Conservation (phyloP, 192 early-diverging fungal species). For the Umbelopsis sp. region DNA sequence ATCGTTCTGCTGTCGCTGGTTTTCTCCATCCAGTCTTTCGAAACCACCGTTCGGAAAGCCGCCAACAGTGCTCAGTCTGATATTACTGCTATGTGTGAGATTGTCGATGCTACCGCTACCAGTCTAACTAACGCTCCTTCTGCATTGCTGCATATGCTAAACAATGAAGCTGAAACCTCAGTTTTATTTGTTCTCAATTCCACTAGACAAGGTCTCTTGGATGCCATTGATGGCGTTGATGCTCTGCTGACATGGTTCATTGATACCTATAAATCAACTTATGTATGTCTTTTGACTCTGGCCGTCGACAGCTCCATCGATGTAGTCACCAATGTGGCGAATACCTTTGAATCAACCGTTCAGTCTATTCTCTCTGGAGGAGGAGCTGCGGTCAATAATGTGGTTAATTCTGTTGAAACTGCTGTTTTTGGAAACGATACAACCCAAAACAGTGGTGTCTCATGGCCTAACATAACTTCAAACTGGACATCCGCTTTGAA, state of each 20-base stretch:
- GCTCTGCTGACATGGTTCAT: constrained; percentile 22
- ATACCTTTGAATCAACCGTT: constrained; percentile 27
- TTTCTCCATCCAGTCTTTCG: background rate
- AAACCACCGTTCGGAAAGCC: background rate
- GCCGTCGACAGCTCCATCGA: constrained; percentile 25
- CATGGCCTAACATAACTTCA: constrained; percentile 15
- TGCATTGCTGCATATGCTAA: constrained; percentile 1
- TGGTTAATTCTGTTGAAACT: background rate
- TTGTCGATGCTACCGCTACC: background rate
- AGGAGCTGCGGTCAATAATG: background rate
- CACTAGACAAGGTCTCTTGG: constrained; percentile 18
- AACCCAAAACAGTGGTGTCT: background rate
- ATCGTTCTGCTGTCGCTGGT: constrained; percentile 7
- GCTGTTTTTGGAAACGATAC: constrained; percentile 9
- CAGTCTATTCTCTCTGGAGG: background rate
- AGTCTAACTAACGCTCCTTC: background rate
- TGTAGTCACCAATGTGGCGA: background rate
- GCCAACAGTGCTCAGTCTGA: background rate
- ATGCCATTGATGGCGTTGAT: constrained; percentile 21
- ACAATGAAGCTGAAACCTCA: constrained; percentile 10
- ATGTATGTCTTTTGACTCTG: constrained; percentile 29
- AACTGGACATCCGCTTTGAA: constrained; percentile 4
- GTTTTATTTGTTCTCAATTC: constrained; percentile 5
- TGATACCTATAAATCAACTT: constrained; percentile 34
- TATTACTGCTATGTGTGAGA: background rate